Percentiles rank a stretch among this genome's conserved stretches.
These are phyloP conservation scores for Boletus subcaerulescens DNA, from an alignment of 768 basidiomycete genomes.

Conservation along the genomic window DNA sequence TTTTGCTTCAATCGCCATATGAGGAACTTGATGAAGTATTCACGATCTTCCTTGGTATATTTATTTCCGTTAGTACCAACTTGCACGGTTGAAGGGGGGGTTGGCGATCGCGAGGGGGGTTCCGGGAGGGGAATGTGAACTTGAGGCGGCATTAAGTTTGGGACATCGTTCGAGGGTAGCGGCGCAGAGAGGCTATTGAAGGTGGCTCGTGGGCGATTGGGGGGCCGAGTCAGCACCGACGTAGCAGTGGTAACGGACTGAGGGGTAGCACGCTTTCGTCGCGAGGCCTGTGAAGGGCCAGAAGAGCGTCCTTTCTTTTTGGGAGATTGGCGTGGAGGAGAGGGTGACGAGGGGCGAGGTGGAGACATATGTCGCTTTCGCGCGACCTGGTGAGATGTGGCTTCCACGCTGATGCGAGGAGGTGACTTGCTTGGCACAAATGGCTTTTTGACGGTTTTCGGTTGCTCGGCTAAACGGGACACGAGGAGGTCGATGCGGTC, in stretches of 20 bases:
- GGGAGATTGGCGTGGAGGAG: constrained; percentile 26
- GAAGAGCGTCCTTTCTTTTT: constrained; percentile 23
- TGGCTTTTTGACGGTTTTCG: constrained; percentile 33
- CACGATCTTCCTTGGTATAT: constrained; percentile 65
- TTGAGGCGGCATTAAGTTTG: constrained; percentile 59
- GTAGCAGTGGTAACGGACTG: constrained; percentile 19
- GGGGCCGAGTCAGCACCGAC: constrained; percentile 23
- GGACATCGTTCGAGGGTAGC: constrained; percentile 29
- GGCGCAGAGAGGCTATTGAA: constrained; percentile 60
- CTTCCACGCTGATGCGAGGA: constrained; percentile 7
- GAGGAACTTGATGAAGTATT: constrained; percentile 65
- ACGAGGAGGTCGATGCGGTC: constrained; percentile 49
- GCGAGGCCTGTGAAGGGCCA: constrained; percentile 23
- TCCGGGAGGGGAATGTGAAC: constrained; percentile 56
- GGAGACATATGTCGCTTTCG: constrained; percentile 37
- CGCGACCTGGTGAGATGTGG: constrained; percentile 25
- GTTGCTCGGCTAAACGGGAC: constrained; percentile 22
- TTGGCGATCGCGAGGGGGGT: constrained; percentile 68
- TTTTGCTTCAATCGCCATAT: constrained; percentile 58
- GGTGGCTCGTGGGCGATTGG: constrained; percentile 38
- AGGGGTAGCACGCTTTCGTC: constrained; percentile 21
- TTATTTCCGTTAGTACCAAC: constrained; percentile 49
- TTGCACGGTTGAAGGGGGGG: constrained; percentile 54
- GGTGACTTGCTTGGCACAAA: constrained; percentile 11
- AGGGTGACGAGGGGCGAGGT: neutral